Percentiles rank a stretch among this genome's conserved stretches.
phyloP scores from a whole-genome alignment of 1,284 basidiomycete species.

The Trichosporon sp. region DNA sequence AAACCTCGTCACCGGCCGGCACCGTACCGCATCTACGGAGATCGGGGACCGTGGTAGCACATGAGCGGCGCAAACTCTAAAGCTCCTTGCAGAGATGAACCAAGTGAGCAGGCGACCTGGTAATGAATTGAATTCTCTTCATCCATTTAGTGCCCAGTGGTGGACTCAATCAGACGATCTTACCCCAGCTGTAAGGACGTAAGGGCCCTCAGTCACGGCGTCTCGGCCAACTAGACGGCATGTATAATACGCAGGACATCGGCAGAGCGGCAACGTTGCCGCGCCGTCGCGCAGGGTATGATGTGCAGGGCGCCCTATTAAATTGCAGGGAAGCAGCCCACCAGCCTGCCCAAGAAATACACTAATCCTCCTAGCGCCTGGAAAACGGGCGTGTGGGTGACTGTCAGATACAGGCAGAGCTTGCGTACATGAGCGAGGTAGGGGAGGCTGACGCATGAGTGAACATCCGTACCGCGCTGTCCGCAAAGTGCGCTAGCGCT shows the following conservation, averaged over 20 bases:
- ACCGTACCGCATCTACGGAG: slow-evolving; percentile 11
- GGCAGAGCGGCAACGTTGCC: slow-evolving; percentile 10
- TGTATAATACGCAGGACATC: neutral
- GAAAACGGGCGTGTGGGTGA: neutral
- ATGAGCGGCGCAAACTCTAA: slow-evolving; percentile 10
- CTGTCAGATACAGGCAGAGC: neutral
- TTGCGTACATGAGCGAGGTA: neutral
- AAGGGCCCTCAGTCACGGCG: neutral
- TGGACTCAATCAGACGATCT: neutral
- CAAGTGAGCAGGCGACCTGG: neutral
- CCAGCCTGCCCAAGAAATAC: slow-evolving; percentile 11
- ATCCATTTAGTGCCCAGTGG: neutral
- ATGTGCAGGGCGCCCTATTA: neutral
- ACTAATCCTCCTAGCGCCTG: neutral
- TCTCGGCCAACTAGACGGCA: neutral
- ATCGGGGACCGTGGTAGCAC: neutral
- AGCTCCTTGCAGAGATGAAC: neutral
- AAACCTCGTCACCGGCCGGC: slow-evolving; percentile 10
- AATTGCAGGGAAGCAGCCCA: neutral
- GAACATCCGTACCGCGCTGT: neutral
- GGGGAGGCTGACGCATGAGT: neutral
- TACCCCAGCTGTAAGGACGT: neutral
- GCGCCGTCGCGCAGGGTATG: neutral
- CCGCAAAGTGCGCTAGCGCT: neutral
- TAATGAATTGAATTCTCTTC: neutral